Base-by-base conservation (phyloP, 2,329 filamentous ascomycete genomes). In the Clarireedia sp. region DNA sequence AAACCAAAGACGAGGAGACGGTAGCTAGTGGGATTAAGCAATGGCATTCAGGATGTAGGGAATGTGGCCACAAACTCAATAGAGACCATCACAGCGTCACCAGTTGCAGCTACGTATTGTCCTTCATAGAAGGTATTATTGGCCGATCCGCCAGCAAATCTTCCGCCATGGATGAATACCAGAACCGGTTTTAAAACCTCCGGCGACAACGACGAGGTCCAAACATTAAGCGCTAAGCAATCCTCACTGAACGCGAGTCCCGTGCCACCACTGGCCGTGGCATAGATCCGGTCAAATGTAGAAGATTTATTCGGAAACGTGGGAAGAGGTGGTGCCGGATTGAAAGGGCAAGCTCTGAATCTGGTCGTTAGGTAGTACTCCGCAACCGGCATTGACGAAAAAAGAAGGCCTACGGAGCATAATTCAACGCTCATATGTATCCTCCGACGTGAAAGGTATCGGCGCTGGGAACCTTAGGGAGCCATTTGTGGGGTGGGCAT, bases 81-180 rank as follows among this genome's bases (percentile, higher is more conserved):
- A 10, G 51, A 29, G 14, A 54, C 33, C n/a, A 54, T 16, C 5
- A 54, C 37, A 14, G 43, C 33, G 17, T 54, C 43, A 1, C 45
- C 43, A 29, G 33, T 40, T 14, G 33, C 43, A 24, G 36, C 51
- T 37, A 54, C 23, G 21, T 48, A 54, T 16, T 54, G 36, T 12
- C 44, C 51, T 19, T 54, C 17, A 14, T 54, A 54, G 1, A 48
- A 19, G 1, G 43, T 68, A 19, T 66, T 69, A 48, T 71, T 65
- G 0, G 73, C 68, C 57, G 67, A 71, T 51, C 74, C 74, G 46
- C 65, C 66, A 2, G 60, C 64, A 51, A 74, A 75, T 1, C 67
- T 72, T 7, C 74, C 74, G 2, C 74, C 74, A 48, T 72, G 69
- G 7, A 76, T 70, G 70, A 72, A 76, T 9, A 77, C 66, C 26